Percentiles rank a stretch among this genome's conserved stretches.
phyloP scores from a whole-genome alignment of 805 yeast species.

The Ogataea siamensis region DNA sequence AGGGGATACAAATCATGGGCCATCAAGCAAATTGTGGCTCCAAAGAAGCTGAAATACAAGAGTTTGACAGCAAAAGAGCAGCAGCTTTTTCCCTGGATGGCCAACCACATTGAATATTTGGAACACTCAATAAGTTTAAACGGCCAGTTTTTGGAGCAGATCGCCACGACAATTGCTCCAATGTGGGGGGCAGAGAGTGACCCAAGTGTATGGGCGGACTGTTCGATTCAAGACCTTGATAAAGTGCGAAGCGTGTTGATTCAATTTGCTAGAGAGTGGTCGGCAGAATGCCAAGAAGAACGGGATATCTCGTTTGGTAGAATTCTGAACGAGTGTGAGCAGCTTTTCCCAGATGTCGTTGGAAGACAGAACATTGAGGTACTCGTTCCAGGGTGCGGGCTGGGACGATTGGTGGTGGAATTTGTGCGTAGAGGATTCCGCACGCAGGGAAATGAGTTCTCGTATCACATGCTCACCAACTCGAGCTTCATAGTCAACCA shows the following conservation, averaged over 20 bases:
- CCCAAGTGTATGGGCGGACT: conserved; percentile 42
- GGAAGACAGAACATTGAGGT: conserved; percentile 41
- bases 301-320: conserved; percentile 39
- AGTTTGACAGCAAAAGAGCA: conserved; percentile 42
- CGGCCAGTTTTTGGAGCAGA: conserved; percentile 39
- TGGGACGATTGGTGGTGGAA: conserved; percentile 58
- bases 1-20: conserved; percentile 37
- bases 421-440: conserved; percentile 52
- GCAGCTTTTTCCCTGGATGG: conserved; percentile 49
- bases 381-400: conserved; percentile 63
- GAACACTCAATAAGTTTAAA: conserved; percentile 45
- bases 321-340: conserved; percentile 37
- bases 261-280: conserved; percentile 64
- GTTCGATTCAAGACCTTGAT: conserved; percentile 45
- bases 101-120: conserved; percentile 39
- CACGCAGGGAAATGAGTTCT: conserved; percentile 67
- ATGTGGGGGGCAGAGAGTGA: conserved; percentile 48
- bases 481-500: conserved; percentile 55
- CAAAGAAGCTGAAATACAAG: conserved; percentile 34
- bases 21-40: conserved; percentile 28
- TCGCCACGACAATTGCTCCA: conserved; percentile 43
- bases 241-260: conserved; percentile 56
- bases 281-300: conserved; percentile 48
- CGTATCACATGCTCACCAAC: conserved; percentile 60
- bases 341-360: conserved; percentile 37